A percentile compares a stretch with the other conserved stretches of the same genome.
Conservation (phyloP, 441 rosid genomes). For the Euphorbia schlechtendalii region DNA sequence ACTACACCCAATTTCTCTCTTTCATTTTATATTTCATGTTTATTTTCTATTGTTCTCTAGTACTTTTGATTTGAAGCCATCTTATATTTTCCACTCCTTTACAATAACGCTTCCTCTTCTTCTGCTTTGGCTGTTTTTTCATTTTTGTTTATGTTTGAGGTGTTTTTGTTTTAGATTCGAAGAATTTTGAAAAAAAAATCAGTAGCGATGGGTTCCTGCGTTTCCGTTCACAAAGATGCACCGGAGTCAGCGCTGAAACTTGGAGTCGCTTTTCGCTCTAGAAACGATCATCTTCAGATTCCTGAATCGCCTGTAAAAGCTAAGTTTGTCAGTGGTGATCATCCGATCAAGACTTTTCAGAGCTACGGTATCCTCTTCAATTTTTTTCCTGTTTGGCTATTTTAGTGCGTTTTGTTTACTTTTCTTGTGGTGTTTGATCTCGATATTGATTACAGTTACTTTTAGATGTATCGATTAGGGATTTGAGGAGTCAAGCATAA, state of each 20-base stretch:
- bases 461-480: neutral
- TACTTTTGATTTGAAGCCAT: no score
- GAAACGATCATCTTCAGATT: conserved; percentile 38
- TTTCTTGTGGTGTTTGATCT: conserved; percentile 5
- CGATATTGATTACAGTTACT: neutral
- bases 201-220: conserved; percentile 59
- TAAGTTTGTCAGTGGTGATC: conserved; percentile 25
- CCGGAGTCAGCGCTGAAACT: conserved; percentile 34
- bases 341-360: conserved; percentile 32
- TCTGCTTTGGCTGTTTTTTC: neutral
- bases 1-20: conserved; percentile 10
- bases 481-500: neutral
- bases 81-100: conserved; percentile 13
- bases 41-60: no score
- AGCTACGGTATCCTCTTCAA: conserved; percentile 38
- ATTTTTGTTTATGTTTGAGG: neutral
- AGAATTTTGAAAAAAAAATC: no score
- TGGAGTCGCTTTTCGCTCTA: conserved; percentile 30
- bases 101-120: conserved; percentile 17
- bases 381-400: neutral
- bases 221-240: conserved; percentile 40
- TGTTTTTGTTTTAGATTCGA: neutral
- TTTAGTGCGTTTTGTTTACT: neutral
- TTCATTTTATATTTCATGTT: no score
- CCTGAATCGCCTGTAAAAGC: conserved; percentile 57